Evolutionary conservation across 257 asterid genomes (phyloP), one percentile per base, ranked within the genome.

Genomic region (Nemophila menziesii): DNA sequence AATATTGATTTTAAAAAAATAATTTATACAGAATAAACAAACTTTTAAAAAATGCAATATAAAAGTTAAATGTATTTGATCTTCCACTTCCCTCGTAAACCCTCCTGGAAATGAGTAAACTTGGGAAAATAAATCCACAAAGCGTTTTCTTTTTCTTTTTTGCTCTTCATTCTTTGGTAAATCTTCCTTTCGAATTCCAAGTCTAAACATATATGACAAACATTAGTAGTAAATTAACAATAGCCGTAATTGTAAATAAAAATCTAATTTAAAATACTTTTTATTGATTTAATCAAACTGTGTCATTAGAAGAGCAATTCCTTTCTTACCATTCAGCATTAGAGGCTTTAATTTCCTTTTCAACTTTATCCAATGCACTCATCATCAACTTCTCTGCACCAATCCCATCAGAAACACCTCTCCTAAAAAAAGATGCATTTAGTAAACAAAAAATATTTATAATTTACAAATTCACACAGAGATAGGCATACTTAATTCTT

Each of bases 341-440:
- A 90, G 94, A 17, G 96, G 94, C 61, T 79, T 85, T 77, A 36
- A 85, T 17, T 54, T 85, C 96, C 48, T 74, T 74, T 80, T 90
- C 96, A 47, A 90, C 93, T 49, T 77, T 90, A 29, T 90, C 85
- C 68, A 85, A 61, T 16, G 93, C 93, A 50, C 56, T 82, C 67
- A 78, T 74, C 94, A 77, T 75, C 96, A 77, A 33, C 49, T 75
- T 69, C 70, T 90, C 96, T 44, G 89, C 92, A 22, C 96, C 94
- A 12, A 74, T 71, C 10, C 69, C 77, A 60, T 90, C 94, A n/a
- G 64, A 46, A 50, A 81, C 60, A 51, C 94, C 96, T 44, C 96
- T 74, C 94, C 94, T 81, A 46, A 14, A 47, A 34, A 36, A 36
- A 46, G 33, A 54, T n/a, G n/a, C n/a, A n/a, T n/a, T 22, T 22